These are phyloP conservation scores for Monoraphidium neglectum DNA, from an alignment of 139 green algal genomes.

Conservation along the genomic window DNA sequence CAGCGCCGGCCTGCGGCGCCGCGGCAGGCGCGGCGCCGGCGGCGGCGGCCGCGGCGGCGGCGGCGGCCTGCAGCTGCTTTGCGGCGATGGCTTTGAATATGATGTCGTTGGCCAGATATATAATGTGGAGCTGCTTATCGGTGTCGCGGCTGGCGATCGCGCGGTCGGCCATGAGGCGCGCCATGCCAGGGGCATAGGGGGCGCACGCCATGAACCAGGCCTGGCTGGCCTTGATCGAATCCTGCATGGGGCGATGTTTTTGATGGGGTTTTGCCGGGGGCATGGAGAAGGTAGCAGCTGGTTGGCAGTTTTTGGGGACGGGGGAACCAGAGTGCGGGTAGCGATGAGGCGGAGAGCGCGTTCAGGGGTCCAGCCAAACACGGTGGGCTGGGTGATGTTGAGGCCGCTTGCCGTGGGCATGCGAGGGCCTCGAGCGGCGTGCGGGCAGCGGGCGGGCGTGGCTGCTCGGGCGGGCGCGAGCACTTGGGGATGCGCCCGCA, in stretches of 20 bases:
- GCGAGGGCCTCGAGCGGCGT: too few species aligned
- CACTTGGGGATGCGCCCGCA: too few species aligned
- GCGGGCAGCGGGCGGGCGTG: too few species aligned
- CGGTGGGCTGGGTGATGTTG: too few species aligned
- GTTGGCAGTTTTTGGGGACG: background rate
- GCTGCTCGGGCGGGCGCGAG: too few species aligned
- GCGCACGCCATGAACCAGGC: slow-evolving; percentile 86
- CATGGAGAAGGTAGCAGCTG: background rate
- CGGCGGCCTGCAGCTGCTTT: slow-evolving; percentile 9
- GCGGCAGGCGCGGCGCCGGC: slow-evolving; percentile 4
- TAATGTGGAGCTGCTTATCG: slow-evolving; percentile 74
- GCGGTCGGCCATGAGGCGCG: slow-evolving; percentile 51
- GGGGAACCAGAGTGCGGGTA: background rate
- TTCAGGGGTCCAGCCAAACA: too few species aligned
- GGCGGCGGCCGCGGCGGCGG: background rate
- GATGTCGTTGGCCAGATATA: slow-evolving; percentile 93
- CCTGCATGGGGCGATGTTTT: slow-evolving; percentile 34
- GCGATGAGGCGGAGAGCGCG: too few species aligned
- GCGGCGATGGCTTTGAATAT: slow-evolving; percentile 72
- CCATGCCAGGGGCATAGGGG: slow-evolving; percentile 66
- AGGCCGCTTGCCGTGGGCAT: too few species aligned
- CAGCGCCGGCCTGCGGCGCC: background rate
- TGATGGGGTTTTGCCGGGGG: background rate
- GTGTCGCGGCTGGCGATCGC: slow-evolving; percentile 35
- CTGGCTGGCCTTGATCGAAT: slow-evolving; percentile 78